A percentile compares a stretch with the other conserved stretches of the same genome.
Conservation (phyloP, 2,329 filamentous ascomycete genomes). For the Fusarium burgessii region DNA sequence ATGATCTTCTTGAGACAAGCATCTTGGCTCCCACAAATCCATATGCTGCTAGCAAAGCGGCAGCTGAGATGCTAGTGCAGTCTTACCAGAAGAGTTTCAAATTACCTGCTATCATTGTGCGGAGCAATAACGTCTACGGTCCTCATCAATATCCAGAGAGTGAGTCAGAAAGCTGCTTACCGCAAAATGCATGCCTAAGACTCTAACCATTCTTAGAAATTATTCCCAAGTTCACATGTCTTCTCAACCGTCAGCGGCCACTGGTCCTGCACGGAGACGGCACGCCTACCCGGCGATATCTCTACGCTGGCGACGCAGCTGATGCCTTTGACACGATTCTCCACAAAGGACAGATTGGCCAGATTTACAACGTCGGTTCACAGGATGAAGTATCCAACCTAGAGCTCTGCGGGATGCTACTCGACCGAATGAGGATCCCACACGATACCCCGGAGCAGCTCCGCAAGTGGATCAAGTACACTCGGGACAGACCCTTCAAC, state of each 20-base stretch:
- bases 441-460: conserved; percentile 64
- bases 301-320: conserved; percentile 82
- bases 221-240: conserved; percentile 83
- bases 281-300: conserved; percentile 78
- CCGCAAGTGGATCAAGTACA: conserved; percentile 77
- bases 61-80: conserved; percentile 87
- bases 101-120: conserved; percentile 81
- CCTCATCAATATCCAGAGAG: conserved; percentile 88
- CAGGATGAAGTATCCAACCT: conserved; percentile 82
- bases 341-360: conserved; percentile 78
- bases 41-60: conserved; percentile 83
- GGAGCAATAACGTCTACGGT: conserved; percentile 88
- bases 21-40: conserved; percentile 84
- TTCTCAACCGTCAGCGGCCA: conserved; percentile 74
- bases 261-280: conserved; percentile 83
- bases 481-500: conserved; percentile 82
- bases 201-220: conserved; percentile 68
- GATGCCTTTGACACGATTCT: conserved; percentile 88
- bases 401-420: conserved; percentile 73
- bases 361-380: conserved; percentile 86
- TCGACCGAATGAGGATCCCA: conserved; percentile 70
- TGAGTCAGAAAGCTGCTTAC: conserved; percentile 56
- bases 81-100: conserved; percentile 89
- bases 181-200: neutral
- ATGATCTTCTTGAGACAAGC: conserved; percentile 78